phyloP scores from a whole-genome alignment of 2,329 filamentous ascomycete genomes.

The Leptodontidium sp. region DNA sequence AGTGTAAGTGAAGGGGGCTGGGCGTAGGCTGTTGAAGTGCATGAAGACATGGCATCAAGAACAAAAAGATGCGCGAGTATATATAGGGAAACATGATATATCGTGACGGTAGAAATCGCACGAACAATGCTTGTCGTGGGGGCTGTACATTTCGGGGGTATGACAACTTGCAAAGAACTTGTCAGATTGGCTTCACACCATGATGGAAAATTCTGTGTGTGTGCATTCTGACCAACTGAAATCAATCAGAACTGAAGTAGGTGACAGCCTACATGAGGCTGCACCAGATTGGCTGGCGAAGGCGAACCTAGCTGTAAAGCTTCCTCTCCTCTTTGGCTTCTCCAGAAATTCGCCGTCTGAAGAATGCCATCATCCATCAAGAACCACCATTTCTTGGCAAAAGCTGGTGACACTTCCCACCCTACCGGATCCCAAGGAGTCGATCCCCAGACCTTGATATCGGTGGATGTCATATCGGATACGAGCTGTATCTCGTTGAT shows the following conservation, averaged over 20 bases:
- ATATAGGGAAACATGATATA: not conserved
- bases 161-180: not conserved
- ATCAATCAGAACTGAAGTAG: not conserved
- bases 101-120: not conserved
- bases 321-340: slow-evolving; percentile 41
- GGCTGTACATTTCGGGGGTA: not conserved
- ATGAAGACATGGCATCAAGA: not conserved
- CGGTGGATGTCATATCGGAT: slow-evolving; percentile 30
- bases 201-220: not conserved
- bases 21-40: not conserved
- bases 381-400: slow-evolving; percentile 45
- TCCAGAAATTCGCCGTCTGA: slow-evolving; percentile 45
- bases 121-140: not conserved
- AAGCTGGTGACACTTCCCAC: slow-evolving; percentile 44
- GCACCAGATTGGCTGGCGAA: slow-evolving; percentile 3
- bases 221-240: not conserved
- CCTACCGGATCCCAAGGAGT: slow-evolving; percentile 44
- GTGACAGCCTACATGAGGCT: not conserved
- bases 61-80: not conserved
- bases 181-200: not conserved
- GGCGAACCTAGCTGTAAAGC: slow-evolving; percentile 19
- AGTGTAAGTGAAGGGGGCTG: not conserved
- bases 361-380: slow-evolving; percentile 41
- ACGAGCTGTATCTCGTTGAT: slow-evolving; percentile 37
- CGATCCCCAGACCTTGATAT: slow-evolving; percentile 44